These are phyloP conservation scores for Fusarium sp. DNA, from an alignment of 2,329 filamentous ascomycete species.

Conservation along the genomic window DNA sequence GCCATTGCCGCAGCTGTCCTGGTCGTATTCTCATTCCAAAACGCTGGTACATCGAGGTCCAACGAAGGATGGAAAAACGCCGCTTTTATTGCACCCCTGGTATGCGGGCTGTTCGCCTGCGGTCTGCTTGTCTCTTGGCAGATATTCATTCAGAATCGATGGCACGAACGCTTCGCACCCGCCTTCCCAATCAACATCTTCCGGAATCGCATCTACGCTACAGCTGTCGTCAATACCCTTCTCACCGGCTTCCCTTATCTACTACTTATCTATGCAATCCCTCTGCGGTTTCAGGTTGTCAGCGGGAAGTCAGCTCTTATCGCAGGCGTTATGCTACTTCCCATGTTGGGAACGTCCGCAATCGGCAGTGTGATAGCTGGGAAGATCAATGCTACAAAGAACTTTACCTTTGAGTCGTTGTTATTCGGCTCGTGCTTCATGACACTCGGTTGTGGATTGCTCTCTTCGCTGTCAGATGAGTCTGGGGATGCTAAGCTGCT, in stretches of 20 bases:
- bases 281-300: constrained; percentile 64
- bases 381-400: constrained; percentile 57
- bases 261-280: constrained; percentile 63
- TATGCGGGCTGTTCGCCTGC: constrained; percentile 50
- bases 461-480: constrained; percentile 54
- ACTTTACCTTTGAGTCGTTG: constrained; percentile 60
- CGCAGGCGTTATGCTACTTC: constrained; percentile 65
- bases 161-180: constrained; percentile 51
- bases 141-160: constrained; percentile 42
- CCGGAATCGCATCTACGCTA: constrained; percentile 60
- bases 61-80: constrained; percentile 59
- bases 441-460: constrained; percentile 61
- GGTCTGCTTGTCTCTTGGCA: constrained; percentile 50
- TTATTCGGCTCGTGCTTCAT: constrained; percentile 58
- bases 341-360: constrained; percentile 64
- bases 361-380: constrained; percentile 60
- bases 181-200: constrained; percentile 65
- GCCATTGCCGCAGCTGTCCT: constrained; percentile 67
- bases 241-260: constrained; percentile 65
- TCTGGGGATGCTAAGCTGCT: constrained; percentile 60
- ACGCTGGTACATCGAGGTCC: constrained; percentile 55
- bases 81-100: constrained; percentile 51
- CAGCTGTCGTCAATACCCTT: constrained; percentile 60
- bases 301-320: constrained; percentile 61
- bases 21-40: constrained; percentile 70